These are phyloP conservation scores for Lodderomyces elongisporus DNA, from an alignment of 1,139 yeast genomes.

Conservation along the genomic window DNA sequence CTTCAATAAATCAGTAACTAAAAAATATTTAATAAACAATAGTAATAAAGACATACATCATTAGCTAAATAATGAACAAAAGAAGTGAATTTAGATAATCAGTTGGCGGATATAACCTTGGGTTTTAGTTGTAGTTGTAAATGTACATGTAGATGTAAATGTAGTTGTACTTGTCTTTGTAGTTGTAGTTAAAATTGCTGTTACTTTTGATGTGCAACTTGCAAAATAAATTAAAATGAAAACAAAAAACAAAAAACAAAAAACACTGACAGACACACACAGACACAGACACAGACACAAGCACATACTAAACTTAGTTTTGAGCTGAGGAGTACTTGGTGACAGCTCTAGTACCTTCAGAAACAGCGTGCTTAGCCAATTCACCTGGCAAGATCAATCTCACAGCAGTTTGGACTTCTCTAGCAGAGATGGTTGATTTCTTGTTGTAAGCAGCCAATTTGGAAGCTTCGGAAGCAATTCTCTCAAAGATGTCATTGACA, in stretches of 20 bases:
- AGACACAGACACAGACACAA: too few relatives aligned
- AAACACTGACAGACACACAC: too few relatives aligned
- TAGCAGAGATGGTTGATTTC: constrained; percentile 97
- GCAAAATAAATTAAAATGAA: too few relatives aligned
- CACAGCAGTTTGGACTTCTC: constrained; percentile 99
- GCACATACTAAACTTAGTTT: too few relatives aligned
- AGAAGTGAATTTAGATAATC: too few relatives aligned
- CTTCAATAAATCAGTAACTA: background rate
- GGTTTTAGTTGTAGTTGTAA: too few relatives aligned
- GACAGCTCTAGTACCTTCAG: constrained; percentile 99
- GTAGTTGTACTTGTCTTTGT: background rate
- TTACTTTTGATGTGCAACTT: too few relatives aligned
- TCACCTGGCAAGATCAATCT: constrained; percentile 99
- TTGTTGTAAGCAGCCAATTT: constrained; percentile 99
- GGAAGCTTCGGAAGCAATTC: constrained; percentile 97
- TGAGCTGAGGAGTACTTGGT: constrained; percentile 95
- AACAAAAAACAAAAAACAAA: too few relatives aligned
- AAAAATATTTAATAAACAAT: too few relatives aligned
- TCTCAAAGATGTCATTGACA: constrained; percentile 93
- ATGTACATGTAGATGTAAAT: too few relatives aligned
- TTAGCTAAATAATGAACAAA: background rate
- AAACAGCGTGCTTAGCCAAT: constrained; percentile 98
- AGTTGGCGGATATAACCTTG: too few relatives aligned
- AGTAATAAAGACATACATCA: background rate
- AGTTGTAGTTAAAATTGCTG: too few relatives aligned